Percentiles rank a stretch among this genome's conserved stretches.
Evolutionary conservation across 2,329 filamentous ascomycete species (phyloP).

Genomic region (Keithomyces neogunnii): DNA sequence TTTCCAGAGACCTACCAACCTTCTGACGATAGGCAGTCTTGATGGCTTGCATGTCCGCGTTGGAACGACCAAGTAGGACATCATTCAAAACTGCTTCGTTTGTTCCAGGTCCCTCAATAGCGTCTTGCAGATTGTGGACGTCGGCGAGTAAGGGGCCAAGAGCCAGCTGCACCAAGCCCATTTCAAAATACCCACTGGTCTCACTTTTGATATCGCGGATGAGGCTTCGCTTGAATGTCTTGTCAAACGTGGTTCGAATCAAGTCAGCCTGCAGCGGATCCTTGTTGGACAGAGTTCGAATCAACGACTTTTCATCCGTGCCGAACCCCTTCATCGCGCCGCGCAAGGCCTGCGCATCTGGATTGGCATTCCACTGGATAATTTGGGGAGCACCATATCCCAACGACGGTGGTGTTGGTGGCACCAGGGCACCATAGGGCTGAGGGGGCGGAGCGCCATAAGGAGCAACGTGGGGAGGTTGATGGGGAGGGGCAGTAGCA

Average conservation of each 20-base stretch:
- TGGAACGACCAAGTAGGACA: slow-evolving; percentile 70
- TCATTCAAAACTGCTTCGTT: slow-evolving; percentile 84
- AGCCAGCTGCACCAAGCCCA: slow-evolving; percentile 65
- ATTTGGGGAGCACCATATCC: slow-evolving; percentile 69
- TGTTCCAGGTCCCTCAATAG: slow-evolving; percentile 73
- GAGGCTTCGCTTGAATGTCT: slow-evolving; percentile 58
- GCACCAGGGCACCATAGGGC: slow-evolving; percentile 26
- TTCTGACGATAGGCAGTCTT: slow-evolving; percentile 66
- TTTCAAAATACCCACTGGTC: slow-evolving; percentile 64
- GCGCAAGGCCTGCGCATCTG: slow-evolving; percentile 63
- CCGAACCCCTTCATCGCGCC: slow-evolving; percentile 91
- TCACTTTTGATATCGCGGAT: slow-evolving; percentile 71
- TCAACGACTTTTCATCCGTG: slow-evolving; percentile 74
- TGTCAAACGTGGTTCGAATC: slow-evolving; percentile 58
- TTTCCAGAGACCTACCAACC: slow-evolving; percentile 59
- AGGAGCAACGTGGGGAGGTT: slow-evolving; percentile 24
- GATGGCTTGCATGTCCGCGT: slow-evolving; percentile 83
- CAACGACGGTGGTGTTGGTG: slow-evolving; percentile 56
- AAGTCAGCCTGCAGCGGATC: slow-evolving; percentile 70
- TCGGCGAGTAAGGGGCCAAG: slow-evolving; percentile 76
- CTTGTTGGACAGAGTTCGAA: slow-evolving; percentile 59
- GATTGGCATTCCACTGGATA: slow-evolving; percentile 58
- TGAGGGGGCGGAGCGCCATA: slow-evolving; percentile 26
- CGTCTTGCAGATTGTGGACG: slow-evolving; percentile 58
- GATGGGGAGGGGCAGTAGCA: slow-evolving; percentile 27